Conservation (phyloP, 2,329 filamentous ascomycete species). For the Microthyrium microscopicum region DNA sequence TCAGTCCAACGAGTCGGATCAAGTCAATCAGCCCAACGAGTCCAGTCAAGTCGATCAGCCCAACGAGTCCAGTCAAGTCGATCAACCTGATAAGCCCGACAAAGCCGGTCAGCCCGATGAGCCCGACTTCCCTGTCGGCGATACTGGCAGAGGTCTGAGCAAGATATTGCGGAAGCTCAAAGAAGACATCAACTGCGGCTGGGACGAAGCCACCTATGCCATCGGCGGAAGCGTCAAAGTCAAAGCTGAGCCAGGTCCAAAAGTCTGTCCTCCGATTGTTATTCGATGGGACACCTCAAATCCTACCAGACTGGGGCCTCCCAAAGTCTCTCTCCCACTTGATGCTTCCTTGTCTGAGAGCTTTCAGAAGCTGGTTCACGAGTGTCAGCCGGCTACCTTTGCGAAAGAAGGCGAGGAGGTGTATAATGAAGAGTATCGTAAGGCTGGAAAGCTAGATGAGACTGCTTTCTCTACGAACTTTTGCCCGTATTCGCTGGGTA, state of each 20-base stretch:
- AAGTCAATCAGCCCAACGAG: no score
- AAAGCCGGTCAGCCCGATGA: no score
- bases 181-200: no score
- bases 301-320: not conserved
- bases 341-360: not conserved
- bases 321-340: constrained; percentile 1
- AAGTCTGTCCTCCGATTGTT: not conserved
- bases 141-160: no score
- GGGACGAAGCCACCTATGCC: not conserved
- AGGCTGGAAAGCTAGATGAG: constrained; percentile 34
- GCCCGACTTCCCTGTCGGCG: no score
- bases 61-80: no score
- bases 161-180: no score
- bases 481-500: constrained; percentile 33
- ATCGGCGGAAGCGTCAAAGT: not conserved
- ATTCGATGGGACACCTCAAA: constrained; percentile 7
- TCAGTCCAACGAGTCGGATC: no score
- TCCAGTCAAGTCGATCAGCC: no score
- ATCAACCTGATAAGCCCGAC: no score
- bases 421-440: constrained; percentile 35
- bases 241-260: not conserved
- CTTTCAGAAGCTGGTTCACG: constrained; percentile 8
- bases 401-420: constrained; percentile 29
- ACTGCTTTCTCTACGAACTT: constrained; percentile 32
- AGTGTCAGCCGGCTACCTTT: constrained; percentile 31